These are phyloP conservation scores for Colletotrichum karsti DNA, from an alignment of 2,329 filamentous ascomycete genomes.

Conservation along the genomic window DNA sequence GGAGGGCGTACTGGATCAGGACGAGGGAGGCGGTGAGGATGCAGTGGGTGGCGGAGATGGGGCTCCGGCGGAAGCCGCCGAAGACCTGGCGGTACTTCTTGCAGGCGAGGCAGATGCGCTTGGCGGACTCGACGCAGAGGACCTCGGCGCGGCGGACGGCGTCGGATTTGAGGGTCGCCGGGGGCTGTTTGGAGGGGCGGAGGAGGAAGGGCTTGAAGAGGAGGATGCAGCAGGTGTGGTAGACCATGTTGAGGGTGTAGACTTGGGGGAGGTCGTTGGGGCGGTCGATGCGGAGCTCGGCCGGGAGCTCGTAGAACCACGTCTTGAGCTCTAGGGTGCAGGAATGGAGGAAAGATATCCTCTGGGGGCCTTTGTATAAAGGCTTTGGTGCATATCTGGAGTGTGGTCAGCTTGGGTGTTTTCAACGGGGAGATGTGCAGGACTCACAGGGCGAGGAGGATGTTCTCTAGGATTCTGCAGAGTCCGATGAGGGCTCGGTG, in stretches of 20 bases:
- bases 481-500: slow-evolving; percentile 37
- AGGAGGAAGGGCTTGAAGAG: slow-evolving; percentile 39
- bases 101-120: slow-evolving; percentile 34
- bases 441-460: slow-evolving; percentile 39
- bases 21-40: slow-evolving; percentile 41
- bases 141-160: not conserved
- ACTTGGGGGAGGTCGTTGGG: slow-evolving; percentile 35
- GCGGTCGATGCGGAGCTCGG: slow-evolving; percentile 37
- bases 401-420: not conserved
- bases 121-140: slow-evolving; percentile 34
- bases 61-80: slow-evolving; percentile 42
- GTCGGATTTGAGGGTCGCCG: not conserved
- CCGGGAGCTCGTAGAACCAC: slow-evolving; percentile 43
- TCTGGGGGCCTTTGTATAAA: slow-evolving; percentile 28
- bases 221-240: slow-evolving; percentile 42
- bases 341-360: slow-evolving; percentile 38
- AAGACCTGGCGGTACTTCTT: slow-evolving; percentile 42
- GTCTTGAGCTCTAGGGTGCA: slow-evolving; percentile 41
- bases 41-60: slow-evolving; percentile 44
- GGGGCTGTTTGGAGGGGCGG: not conserved
- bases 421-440: not conserved
- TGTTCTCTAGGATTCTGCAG: slow-evolving; percentile 41
- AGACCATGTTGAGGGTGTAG: slow-evolving; percentile 43
- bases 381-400: slow-evolving; percentile 41
- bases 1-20: slow-evolving; percentile 27